Percentiles rank a stretch among this genome's conserved stretches.
phyloP scores from a whole-genome alignment of 73 alveolate genomes.

The Symbiodinium natans region DNA sequence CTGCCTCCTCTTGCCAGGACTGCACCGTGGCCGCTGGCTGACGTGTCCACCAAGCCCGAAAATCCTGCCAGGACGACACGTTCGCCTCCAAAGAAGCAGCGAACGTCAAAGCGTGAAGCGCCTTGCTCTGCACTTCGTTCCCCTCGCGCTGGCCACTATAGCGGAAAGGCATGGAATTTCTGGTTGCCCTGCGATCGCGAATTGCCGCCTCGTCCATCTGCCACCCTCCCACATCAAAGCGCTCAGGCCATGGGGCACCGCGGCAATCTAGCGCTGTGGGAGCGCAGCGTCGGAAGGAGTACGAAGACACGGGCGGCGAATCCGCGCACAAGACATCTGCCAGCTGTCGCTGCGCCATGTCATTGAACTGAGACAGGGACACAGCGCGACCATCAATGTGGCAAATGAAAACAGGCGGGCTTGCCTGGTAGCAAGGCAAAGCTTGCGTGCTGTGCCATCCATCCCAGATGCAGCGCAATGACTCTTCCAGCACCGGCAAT shows the following conservation, averaged over 20 bases:
- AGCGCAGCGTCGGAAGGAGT: not conserved
- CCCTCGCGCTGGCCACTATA: not conserved
- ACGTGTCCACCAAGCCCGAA: not conserved
- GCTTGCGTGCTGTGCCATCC: not conserved
- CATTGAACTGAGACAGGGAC: not conserved
- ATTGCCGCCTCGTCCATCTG: not conserved
- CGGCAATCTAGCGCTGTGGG: not conserved
- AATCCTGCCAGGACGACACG: not conserved
- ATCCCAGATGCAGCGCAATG: not conserved
- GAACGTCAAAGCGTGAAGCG: not conserved
- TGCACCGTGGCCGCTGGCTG: not conserved
- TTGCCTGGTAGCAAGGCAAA: not conserved
- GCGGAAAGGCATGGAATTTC: not conserved
- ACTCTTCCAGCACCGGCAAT: not conserved
- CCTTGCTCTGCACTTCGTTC: not conserved
- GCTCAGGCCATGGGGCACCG: not conserved
- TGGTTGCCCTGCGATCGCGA: not conserved
- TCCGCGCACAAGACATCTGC: not conserved
- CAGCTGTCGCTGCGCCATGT: not conserved
- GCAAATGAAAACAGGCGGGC: not conserved
- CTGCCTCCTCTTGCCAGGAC: not conserved
- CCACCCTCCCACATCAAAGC: not conserved
- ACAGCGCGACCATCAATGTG: not conserved
- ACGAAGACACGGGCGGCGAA: not conserved
- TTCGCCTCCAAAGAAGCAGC: not conserved